phyloP scores from a whole-genome alignment of 2,329 filamentous ascomycete species.

The Exophiala sp. region DNA sequence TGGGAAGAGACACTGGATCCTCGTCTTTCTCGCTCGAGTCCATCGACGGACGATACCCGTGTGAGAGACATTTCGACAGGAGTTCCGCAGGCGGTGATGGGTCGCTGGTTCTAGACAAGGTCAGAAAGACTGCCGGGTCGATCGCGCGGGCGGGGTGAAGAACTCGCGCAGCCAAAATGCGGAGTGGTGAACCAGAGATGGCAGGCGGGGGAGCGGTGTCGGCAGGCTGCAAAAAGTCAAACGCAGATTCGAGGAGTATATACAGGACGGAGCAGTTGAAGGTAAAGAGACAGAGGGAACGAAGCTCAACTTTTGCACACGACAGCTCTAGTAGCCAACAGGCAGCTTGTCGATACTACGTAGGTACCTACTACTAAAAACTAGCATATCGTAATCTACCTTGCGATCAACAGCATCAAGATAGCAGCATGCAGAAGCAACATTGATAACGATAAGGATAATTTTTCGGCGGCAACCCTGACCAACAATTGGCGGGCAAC shows the following conservation, averaged over 20 bases:
- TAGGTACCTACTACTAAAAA: too few relatives aligned
- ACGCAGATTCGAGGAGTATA: neutral
- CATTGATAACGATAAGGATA: constrained; percentile 20
- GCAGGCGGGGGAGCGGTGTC: neutral
- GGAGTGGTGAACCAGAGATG: constrained; percentile 7
- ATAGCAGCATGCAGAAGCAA: neutral
- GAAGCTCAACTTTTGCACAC: neutral
- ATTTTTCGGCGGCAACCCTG: neutral
- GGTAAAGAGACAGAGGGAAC: neutral
- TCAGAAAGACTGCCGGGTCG: neutral
- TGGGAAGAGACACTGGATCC: constrained; percentile 33
- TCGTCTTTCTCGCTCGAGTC: constrained; percentile 36
- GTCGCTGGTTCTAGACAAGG: neutral
- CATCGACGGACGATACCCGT: constrained; percentile 41
- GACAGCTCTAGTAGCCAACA: neutral
- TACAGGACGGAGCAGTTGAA: neutral
- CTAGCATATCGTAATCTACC: too few relatives aligned
- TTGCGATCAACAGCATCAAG: neutral
- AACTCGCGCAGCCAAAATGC: constrained; percentile 14
- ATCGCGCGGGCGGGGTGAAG: constrained; percentile 1
- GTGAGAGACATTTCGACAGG: constrained; percentile 39
- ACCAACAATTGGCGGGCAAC: constrained; percentile 1
- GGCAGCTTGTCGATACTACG: neutral
- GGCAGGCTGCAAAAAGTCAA: neutral
- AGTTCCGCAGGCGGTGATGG: neutral